Evolutionary conservation across 2,329 filamentous ascomycete species (phyloP).

Genomic region (Cordyceps cicadae): DNA sequence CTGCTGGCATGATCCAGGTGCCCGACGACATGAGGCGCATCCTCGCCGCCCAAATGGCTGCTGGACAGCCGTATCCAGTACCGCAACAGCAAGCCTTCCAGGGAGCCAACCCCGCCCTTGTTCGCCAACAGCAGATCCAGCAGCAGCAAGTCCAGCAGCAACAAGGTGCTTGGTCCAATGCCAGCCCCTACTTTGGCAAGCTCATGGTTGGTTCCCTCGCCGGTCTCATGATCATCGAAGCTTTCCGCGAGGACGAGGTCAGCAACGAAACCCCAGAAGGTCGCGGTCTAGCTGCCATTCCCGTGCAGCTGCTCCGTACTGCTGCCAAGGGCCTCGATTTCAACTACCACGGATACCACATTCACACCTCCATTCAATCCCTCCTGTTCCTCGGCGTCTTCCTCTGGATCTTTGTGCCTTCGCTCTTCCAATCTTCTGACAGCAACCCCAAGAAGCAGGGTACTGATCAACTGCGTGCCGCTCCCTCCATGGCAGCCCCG

Average conservation of each 20-base stretch:
- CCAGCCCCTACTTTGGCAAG: constrained; percentile 57
- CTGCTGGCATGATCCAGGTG: constrained; percentile 55
- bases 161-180: constrained; percentile 46
- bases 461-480: constrained; percentile 37
- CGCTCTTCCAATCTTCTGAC: constrained; percentile 35
- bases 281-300: constrained; percentile 58
- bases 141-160: constrained; percentile 39
- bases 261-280: constrained; percentile 56
- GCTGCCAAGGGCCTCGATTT: constrained; percentile 42
- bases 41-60: constrained; percentile 47
- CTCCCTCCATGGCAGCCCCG: constrained; percentile 68
- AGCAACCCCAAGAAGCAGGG: constrained; percentile 47
- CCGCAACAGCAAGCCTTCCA: constrained; percentile 39
- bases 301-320: constrained; percentile 47
- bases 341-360: constrained; percentile 46
- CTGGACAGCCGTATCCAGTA: constrained; percentile 45
- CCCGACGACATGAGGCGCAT: constrained; percentile 58
- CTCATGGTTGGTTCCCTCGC: constrained; percentile 90
- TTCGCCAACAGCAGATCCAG: constrained; percentile 50
- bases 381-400: constrained; percentile 44
- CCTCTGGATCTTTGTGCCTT: constrained; percentile 48
- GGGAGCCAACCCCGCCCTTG: constrained; percentile 32
- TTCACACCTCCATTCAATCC: constrained; percentile 45
- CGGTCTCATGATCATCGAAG: constrained; percentile 85
- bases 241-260: constrained; percentile 58